phyloP scores from a whole-genome alignment of 768 basidiomycete genomes.

The Amanita exitialis region DNA sequence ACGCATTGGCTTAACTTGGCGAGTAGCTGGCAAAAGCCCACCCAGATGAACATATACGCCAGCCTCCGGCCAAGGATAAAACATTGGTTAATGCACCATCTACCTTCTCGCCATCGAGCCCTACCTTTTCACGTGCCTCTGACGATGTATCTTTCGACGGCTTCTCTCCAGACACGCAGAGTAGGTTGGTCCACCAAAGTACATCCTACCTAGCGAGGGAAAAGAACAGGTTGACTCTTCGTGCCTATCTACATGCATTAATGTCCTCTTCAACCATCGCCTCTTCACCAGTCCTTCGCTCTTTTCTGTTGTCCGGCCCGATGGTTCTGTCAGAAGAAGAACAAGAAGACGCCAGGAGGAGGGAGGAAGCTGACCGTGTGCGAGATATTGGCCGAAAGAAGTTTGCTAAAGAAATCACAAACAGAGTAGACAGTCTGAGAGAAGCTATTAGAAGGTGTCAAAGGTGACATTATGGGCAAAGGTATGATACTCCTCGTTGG shows the following conservation, averaged over 20 bases:
- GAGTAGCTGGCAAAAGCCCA: constrained; percentile 76
- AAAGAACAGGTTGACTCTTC: constrained; percentile 90
- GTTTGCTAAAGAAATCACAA: constrained; percentile 82
- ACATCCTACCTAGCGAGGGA: constrained; percentile 67
- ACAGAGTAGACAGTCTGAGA: constrained; percentile 76
- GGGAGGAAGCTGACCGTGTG: constrained; percentile 84
- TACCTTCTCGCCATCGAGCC: constrained; percentile 16
- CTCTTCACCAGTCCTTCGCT: constrained; percentile 76
- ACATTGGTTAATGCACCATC: constrained; percentile 48
- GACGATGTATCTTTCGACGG: constrained; percentile 3
- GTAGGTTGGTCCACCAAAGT: constrained; percentile 1
- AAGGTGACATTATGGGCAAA: constrained; percentile 88
- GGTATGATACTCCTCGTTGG: constrained; percentile 26
- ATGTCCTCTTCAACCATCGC: constrained; percentile 64
- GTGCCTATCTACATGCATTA: constrained; percentile 83
- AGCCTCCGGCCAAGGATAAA: constrained; percentile 86
- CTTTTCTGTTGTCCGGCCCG: constrained; percentile 76
- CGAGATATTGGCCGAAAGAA: constrained; percentile 80
- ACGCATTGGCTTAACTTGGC: constrained; percentile 9
- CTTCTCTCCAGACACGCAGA: constrained; percentile 3
- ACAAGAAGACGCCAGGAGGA: constrained; percentile 59
- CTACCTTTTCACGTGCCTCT: constrained; percentile 13
- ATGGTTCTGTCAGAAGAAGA: constrained; percentile 64
- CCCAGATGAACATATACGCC: constrained; percentile 69
- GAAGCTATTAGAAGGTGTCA: constrained; percentile 79